Evolutionary conservation across 768 basidiomycete species (phyloP).

Genomic region (Atractiella rhizophila): DNA sequence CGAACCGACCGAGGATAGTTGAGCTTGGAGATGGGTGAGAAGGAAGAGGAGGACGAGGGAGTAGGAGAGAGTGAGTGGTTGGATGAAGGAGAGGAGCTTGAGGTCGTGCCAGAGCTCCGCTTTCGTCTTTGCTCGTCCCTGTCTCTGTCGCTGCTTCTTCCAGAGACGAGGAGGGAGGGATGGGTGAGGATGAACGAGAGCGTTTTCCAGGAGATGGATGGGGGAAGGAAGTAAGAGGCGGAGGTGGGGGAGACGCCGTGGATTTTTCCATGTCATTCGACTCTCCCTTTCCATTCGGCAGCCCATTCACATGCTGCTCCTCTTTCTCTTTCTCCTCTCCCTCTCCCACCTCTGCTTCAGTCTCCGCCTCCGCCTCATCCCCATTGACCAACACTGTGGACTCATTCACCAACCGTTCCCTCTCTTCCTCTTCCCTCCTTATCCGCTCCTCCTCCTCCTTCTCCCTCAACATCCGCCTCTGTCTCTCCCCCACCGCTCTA

Average conservation of each 20-base stretch:
- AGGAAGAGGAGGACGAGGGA: conserved; percentile 63
- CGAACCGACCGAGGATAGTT: conserved; percentile 49
- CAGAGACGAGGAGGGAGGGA: conserved; percentile 17
- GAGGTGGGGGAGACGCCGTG: neutral
- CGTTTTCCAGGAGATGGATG: neutral
- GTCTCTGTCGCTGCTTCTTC: conserved; percentile 6
- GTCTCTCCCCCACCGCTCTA: conserved; percentile 1
- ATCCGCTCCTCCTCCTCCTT: neutral
- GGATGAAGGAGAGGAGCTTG: conserved; percentile 64
- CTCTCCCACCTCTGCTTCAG: no score
- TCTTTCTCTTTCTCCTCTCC: neutral
- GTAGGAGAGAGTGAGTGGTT: conserved; percentile 64
- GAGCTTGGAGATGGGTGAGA: conserved; percentile 62
- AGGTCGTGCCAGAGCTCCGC: conserved; percentile 75
- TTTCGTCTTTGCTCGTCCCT: conserved; percentile 30
- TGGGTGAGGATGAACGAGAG: neutral
- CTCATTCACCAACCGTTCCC: neutral
- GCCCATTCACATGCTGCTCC: neutral
- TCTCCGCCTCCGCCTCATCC: no score
- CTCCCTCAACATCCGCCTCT: neutral
- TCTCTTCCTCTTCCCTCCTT: conserved; percentile 1
- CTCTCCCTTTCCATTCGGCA: neutral
- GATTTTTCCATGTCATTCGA: neutral
- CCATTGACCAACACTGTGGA: conserved; percentile 10
- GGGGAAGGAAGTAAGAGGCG: neutral